Conservation (phyloP, 139 green algal species). For the Chlorella ohadii region DNA sequence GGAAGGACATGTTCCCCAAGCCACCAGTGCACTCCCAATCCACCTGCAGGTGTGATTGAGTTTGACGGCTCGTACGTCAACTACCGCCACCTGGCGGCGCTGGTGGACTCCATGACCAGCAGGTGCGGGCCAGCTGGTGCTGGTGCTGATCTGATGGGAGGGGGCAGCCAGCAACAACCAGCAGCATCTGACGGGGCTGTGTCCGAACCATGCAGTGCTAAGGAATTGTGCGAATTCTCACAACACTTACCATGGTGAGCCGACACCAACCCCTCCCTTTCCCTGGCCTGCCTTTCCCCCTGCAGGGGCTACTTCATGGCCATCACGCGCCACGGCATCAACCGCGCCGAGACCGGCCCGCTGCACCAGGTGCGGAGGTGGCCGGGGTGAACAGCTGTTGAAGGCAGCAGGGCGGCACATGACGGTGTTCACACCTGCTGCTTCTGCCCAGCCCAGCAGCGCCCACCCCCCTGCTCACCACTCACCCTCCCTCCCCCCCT, state of each 20-base stretch:
- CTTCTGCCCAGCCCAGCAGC: not conserved
- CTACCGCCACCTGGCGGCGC: slow-evolving; percentile 95
- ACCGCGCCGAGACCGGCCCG: slow-evolving; percentile 90
- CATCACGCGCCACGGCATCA: slow-evolving; percentile 99
- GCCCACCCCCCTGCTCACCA: not conserved
- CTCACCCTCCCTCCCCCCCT: not conserved
- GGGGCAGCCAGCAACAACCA: no score
- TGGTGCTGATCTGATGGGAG: no score
- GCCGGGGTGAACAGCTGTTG: not conserved
- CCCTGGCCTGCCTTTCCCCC: no score
- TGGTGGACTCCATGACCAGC: slow-evolving; percentile 91
- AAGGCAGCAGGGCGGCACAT: not conserved
- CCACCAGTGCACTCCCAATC: not conserved
- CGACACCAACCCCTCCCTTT: no score
- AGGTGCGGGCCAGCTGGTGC: no score
- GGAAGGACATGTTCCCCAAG: no score
- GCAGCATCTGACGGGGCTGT: no score
- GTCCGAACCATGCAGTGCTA: no score
- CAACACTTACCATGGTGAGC: no score
- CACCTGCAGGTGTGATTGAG: slow-evolving; percentile 87
- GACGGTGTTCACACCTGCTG: not conserved
- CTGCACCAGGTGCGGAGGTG: slow-evolving; percentile 74
- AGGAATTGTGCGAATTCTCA: no score
- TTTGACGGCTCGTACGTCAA: slow-evolving; percentile 99
- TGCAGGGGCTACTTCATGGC: slow-evolving; percentile 94